Evolutionary conservation across 441 rosid genomes (phyloP).

Genomic region (Flueggea neowawraea): DNA sequence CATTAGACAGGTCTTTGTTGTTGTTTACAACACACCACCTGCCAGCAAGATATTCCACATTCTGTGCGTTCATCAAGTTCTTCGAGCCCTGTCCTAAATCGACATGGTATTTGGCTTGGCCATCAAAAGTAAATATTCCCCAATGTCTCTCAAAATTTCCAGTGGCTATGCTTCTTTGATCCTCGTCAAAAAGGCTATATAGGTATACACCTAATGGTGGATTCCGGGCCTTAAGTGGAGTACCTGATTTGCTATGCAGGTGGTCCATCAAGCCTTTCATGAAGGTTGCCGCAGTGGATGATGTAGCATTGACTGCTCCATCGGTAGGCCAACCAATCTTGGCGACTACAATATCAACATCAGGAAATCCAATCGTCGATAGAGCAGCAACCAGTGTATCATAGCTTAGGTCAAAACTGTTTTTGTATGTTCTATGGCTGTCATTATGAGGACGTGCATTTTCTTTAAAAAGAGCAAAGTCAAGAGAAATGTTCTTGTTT

Average conservation of each 20-base stretch:
- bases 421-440: conserved; percentile 52
- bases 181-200: conserved; percentile 75
- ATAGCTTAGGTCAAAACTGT: conserved; percentile 74
- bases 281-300: conserved; percentile 50
- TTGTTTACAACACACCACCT: conserved; percentile 88
- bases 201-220: conserved; percentile 65
- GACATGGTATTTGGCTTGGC: conserved; percentile 76
- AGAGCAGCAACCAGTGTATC: conserved; percentile 62
- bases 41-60: conserved; percentile 64
- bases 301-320: conserved; percentile 68
- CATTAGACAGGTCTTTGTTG: conserved; percentile 70
- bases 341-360: conserved; percentile 54
- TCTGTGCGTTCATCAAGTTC: conserved; percentile 57
- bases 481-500: conserved; percentile 69
- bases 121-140: conserved; percentile 91
- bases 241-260: conserved; percentile 54
- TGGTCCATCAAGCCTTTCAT: conserved; percentile 61
- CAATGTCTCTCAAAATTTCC: conserved; percentile 89
- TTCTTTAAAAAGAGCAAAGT: conserved; percentile 67
- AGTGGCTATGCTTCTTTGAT: conserved; percentile 42
- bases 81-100: conserved; percentile 51
- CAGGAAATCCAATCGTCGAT: conserved; percentile 54
- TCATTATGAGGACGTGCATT: conserved; percentile 47
- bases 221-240: conserved; percentile 48
- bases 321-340: conserved; percentile 96